Conservation (phyloP, 1,139 yeast genomes). For the Wickerhamomyces sp. region DNA sequence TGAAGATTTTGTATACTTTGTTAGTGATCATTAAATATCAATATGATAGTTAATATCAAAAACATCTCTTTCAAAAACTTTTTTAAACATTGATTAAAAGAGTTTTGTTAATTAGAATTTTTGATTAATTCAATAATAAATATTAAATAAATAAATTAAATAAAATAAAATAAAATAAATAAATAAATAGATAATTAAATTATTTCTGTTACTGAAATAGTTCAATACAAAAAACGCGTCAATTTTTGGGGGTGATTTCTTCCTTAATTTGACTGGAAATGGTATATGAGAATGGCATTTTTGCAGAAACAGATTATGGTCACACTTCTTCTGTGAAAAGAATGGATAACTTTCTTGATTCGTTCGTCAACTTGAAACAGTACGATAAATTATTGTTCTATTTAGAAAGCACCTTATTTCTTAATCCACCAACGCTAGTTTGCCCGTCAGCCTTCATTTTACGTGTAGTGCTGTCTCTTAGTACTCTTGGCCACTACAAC, state of each 20-base stretch:
- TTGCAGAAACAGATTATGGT: neutral
- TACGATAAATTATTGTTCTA: conserved; percentile 20
- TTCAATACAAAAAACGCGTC: neutral
- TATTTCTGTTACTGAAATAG: neutral
- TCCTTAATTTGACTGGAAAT: too few relatives aligned
- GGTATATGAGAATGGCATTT: too few relatives aligned
- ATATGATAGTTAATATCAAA: too few relatives aligned
- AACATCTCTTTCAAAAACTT: too few relatives aligned
- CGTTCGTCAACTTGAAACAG: conserved; percentile 18
- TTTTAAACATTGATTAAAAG: too few relatives aligned
- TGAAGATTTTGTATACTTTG: too few relatives aligned
- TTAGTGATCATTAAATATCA: too few relatives aligned
- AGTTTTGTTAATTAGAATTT: too few relatives aligned
- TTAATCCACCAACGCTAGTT: conserved; percentile 13
- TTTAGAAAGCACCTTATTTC: conserved; percentile 18
- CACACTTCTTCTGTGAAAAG: neutral
- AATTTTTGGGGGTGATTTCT: neutral
- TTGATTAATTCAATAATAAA: too few relatives aligned
- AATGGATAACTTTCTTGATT: conserved; percentile 6
- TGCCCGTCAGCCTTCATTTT: conserved; percentile 20
- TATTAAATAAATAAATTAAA: too few relatives aligned
- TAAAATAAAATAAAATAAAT: too few relatives aligned
- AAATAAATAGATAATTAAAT: too few relatives aligned
- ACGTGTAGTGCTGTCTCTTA: conserved; percentile 18
- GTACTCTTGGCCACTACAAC: conserved; percentile 19